Conservation (phyloP, 208 protist species). For the Trypanosoma rangeli region DNA sequence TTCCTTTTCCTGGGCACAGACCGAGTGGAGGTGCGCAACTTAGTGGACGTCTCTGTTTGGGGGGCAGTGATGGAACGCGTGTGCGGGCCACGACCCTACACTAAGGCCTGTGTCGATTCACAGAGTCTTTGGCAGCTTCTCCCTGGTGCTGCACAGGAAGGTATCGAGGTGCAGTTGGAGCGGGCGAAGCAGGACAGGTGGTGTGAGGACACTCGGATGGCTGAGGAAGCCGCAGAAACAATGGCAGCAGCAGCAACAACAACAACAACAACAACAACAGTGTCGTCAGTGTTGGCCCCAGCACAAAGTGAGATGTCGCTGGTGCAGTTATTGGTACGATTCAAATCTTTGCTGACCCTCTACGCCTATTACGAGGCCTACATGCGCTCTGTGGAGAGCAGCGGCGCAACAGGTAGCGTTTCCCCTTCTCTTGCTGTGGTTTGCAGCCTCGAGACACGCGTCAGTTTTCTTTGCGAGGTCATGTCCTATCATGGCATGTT, state of each 20-base stretch:
- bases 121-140: conserved; percentile 7
- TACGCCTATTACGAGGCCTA: conserved; percentile 23
- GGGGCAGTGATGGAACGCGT: conserved; percentile 31
- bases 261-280: background rate
- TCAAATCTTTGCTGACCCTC: conserved; percentile 3
- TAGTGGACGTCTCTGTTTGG: conserved; percentile 62
- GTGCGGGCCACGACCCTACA: background rate
- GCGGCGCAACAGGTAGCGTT: background rate
- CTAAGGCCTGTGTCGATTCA: background rate
- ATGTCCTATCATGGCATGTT: conserved; percentile 81
- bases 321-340: conserved; percentile 10
- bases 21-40: conserved; percentile 50
- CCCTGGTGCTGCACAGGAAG: conserved; percentile 1
- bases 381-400: conserved; percentile 6
- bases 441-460: conserved; percentile 50
- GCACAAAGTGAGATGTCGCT: background rate
- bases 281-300: background rate
- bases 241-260: background rate
- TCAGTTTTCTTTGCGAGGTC: conserved; percentile 59
- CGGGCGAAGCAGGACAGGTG: conserved; percentile 3
- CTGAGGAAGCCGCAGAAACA: conserved; percentile 1
- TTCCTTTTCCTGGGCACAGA: conserved; percentile 80
- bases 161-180: conserved; percentile 13
- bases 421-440: conserved; percentile 23
- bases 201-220: conserved; percentile 4